These are phyloP conservation scores for Parachaetomium inaequale DNA, from an alignment of 495 filamentous ascomycete species.

Conservation along the genomic window DNA sequence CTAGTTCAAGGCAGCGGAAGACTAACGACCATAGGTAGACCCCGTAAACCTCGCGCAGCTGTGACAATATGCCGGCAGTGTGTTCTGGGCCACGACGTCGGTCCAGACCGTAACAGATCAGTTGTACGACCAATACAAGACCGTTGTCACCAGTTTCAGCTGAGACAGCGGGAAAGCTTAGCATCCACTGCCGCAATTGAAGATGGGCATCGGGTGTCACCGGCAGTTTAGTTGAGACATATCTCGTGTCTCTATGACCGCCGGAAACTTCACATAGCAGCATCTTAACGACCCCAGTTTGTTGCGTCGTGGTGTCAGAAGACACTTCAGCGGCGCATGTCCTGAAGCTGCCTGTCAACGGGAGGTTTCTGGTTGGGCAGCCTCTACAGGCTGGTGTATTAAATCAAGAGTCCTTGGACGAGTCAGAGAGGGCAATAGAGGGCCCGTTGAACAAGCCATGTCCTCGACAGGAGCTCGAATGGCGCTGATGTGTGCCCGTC, in stretches of 20 bases:
- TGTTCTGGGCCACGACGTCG: neutral
- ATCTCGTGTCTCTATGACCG: neutral
- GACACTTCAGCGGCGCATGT: neutral
- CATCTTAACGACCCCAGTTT: neutral
- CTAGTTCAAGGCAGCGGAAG: neutral
- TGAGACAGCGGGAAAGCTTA: neutral
- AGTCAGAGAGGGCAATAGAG: no score
- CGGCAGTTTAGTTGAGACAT: neutral
- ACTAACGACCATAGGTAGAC: neutral
- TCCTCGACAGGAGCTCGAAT: no score
- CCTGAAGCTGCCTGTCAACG: no score
- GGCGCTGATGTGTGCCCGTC: no score
- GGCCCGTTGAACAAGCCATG: no score
- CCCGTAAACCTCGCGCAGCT: neutral
- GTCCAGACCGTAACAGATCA: neutral
- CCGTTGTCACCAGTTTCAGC: neutral
- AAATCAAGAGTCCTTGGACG: no score
- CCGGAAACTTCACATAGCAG: neutral
- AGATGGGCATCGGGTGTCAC: no score
- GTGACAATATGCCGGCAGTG: neutral
- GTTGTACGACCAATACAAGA: neutral
- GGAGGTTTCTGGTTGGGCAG: no score
- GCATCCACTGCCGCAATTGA: neutral
- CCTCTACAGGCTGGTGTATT: no score
- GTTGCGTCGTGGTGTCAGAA: neutral